Base-by-base conservation (phyloP, 1,139 yeast species). In the Debaryomyces udenii region DNA sequence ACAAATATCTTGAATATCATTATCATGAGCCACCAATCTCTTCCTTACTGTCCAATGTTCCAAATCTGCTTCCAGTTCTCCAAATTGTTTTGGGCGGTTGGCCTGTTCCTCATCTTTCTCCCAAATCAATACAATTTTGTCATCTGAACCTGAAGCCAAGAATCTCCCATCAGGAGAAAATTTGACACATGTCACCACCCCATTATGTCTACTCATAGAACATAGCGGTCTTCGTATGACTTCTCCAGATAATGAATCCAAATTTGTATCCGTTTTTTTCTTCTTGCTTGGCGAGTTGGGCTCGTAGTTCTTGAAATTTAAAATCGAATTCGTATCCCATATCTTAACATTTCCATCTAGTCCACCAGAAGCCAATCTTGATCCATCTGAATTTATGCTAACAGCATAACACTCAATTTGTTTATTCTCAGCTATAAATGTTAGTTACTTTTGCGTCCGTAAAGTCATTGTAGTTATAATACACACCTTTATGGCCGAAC, bases 21-120 rank as follows among this genome's bases (percentile, higher is more conserved):
- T 93, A 48, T 93, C 98, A 63, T 93, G 99, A 1, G 97, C 99
- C 16, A 88, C 96, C 22, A 90, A 74, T 53, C 98, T 76, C 56
- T 87, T 87, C 20, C 96, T 70, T 1, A 91, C 97, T 0, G 93
- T 85, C 98, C 98, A 93, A 53, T 86, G 94, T 59, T 91, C 97
- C 37, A 82, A 59, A 52, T 89, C 96, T 4, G 74, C 73, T 42
- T 80, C 81, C 38, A 78, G 66, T 34, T 76, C 77, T 2, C 78
- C 78, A 51, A 73, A 72, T 48, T 61, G 74, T 41, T 66, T 66
- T 3, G 75, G 72, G 47, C 56, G 66, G 61, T 70, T 68, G 1
- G 52, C 52, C 46, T 66, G 66, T 37, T 79, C 81, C 39, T 84
- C 93, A 52, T 93, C 98, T 44, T 80, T 81, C 55, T 93, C 96